These are phyloP conservation scores for Vigna angularis DNA, from an alignment of 306 rosid species.

Conservation along the genomic window DNA sequence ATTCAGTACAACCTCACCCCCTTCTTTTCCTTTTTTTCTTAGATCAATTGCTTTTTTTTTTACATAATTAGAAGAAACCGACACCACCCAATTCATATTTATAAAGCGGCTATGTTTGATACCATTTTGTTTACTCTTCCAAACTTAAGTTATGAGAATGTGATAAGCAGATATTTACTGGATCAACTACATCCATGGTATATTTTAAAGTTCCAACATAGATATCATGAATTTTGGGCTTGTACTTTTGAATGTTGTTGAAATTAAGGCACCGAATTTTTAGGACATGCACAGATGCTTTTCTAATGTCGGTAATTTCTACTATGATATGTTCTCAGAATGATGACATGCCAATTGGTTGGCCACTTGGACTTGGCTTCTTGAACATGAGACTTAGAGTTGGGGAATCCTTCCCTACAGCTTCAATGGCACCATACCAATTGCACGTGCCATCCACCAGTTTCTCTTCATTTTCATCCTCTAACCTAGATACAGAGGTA, in stretches of 20 bases:
- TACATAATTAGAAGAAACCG: slow-evolving; percentile 3
- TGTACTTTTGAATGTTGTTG: background rate
- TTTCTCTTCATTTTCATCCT: slow-evolving; percentile 84
- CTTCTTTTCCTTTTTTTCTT: background rate
- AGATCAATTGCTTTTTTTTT: background rate
- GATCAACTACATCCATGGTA: background rate
- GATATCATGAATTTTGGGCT: background rate
- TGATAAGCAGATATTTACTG: background rate
- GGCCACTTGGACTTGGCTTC: slow-evolving; percentile 88
- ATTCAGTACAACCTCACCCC: background rate
- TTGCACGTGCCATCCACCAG: slow-evolving; percentile 61
- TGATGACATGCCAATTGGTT: slow-evolving; percentile 62
- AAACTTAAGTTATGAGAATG: background rate
- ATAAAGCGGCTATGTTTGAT: background rate
- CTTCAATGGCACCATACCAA: slow-evolving; percentile 45
- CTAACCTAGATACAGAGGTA: slow-evolving; percentile 89
- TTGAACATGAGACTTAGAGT: slow-evolving; percentile 63
- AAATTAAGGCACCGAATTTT: background rate
- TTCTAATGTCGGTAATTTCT: background rate
- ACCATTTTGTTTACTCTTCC: background rate
- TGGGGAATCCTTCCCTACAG: slow-evolving; percentile 51
- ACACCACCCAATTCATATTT: background rate
- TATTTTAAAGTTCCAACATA: background rate
- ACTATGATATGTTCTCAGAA: slow-evolving; percentile 49
- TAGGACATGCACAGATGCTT: background rate